These are phyloP conservation scores for Chaetoscypha palmicola DNA, from an alignment of 2,329 filamentous ascomycete species.

Conservation along the genomic window DNA sequence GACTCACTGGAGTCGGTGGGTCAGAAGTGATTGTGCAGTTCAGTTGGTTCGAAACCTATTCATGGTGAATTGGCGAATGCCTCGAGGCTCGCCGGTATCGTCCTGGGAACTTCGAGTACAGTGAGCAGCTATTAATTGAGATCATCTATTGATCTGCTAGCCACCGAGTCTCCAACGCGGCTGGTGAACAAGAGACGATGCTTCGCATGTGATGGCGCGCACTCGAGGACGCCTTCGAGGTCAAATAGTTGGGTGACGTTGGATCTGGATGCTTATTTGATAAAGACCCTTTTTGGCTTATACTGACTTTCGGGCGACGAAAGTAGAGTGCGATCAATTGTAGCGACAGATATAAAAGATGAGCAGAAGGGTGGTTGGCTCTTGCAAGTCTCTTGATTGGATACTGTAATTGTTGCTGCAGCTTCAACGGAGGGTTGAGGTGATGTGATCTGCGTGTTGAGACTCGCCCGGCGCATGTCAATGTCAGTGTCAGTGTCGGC, in stretches of 20 bases:
- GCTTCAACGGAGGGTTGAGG: neutral
- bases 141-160: neutral
- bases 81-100: neutral
- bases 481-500: neutral
- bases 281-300: neutral
- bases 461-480: neutral
- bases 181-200: neutral
- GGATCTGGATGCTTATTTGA: neutral
- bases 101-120: neutral
- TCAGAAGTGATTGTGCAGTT: neutral
- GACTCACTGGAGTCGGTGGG: neutral
- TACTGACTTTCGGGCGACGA: too few species aligned
- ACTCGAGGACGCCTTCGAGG: neutral
- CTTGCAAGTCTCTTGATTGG: neutral
- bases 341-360: neutral
- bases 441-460: neutral
- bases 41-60: neutral
- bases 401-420: neutral
- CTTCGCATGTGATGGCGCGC: neutral
- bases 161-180: neutral
- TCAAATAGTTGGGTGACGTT: neutral
- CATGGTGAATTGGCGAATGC: neutral
- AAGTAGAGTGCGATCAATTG: neutral
- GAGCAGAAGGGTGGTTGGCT: neutral
- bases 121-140: neutral